Conservation (phyloP, 768 basidiomycete species). For the Leucocoprinus leucothites region DNA sequence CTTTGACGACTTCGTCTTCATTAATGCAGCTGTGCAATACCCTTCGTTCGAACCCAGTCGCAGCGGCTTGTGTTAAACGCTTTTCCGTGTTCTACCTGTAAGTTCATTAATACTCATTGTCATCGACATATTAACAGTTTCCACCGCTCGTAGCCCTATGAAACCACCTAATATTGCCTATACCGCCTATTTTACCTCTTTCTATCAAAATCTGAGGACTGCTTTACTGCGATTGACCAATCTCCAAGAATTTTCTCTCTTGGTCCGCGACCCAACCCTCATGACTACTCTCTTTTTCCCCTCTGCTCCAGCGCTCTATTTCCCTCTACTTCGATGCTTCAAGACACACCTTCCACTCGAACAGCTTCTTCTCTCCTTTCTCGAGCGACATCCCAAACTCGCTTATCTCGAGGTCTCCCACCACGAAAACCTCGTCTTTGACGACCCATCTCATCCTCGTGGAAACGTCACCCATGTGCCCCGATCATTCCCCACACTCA, state of each 20-base stretch:
- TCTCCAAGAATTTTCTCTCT: slow-evolving; percentile 28
- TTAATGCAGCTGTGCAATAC: slow-evolving; percentile 33
- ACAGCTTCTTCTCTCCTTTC: slow-evolving; percentile 26
- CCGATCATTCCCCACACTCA: slow-evolving; percentile 17
- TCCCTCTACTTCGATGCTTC: slow-evolving; percentile 31
- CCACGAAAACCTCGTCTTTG: slow-evolving; percentile 21
- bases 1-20: slow-evolving; percentile 23
- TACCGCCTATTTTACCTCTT: slow-evolving; percentile 21
- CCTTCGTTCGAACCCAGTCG: slow-evolving; percentile 21
- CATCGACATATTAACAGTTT: background rate
- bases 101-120: slow-evolving; percentile 12
- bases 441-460: background rate
- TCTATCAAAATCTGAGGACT: slow-evolving; percentile 26
- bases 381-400: slow-evolving; percentile 32
- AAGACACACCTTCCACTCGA: slow-evolving; percentile 33
- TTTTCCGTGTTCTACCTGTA: slow-evolving; percentile 34
- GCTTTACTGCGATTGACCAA: slow-evolving; percentile 24
- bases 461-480: background rate
- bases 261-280: slow-evolving; percentile 29
- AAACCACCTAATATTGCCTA: slow-evolving; percentile 16
- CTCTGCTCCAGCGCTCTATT: slow-evolving; percentile 12
- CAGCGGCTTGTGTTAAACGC: slow-evolving; percentile 27
- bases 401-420: slow-evolving; percentile 33
- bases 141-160: slow-evolving; percentile 12
- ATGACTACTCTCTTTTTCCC: slow-evolving; percentile 18